A percentile compares a stretch with the other conserved stretches of the same genome.
Conservation (phyloP, 805 yeast genomes). For the Saccharomycopsis babjevae region DNA sequence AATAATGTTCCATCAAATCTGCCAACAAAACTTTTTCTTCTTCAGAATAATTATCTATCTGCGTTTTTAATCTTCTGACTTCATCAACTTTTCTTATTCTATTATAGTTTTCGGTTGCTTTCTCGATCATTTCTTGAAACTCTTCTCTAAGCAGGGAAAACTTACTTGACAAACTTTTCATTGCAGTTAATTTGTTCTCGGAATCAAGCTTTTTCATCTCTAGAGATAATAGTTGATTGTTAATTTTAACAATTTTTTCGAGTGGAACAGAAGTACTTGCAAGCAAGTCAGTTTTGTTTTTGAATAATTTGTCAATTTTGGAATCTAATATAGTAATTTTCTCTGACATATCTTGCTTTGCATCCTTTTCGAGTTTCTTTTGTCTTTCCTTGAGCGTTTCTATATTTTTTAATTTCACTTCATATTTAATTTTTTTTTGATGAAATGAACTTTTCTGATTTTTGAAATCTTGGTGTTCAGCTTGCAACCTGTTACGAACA, state of each 20-base stretch:
- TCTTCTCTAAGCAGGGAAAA: slow-evolving; percentile 25
- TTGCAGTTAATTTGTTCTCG: slow-evolving; percentile 28
- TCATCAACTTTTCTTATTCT: slow-evolving; percentile 21
- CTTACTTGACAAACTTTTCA: slow-evolving; percentile 24
- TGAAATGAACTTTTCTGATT: background rate
- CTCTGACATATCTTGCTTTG: slow-evolving; percentile 32
- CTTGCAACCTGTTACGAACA: background rate
- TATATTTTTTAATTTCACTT: slow-evolving; percentile 17
- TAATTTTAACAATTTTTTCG: slow-evolving; percentile 21
- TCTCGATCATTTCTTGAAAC: slow-evolving; percentile 22
- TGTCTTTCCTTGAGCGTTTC: slow-evolving; percentile 20
- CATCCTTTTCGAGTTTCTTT: slow-evolving; percentile 28
- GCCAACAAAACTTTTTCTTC: slow-evolving; percentile 32
- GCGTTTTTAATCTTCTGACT: slow-evolving; percentile 22
- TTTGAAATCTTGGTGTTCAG: background rate
- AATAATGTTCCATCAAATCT: slow-evolving; percentile 32
- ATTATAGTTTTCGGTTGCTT: slow-evolving; percentile 24
- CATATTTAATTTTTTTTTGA: background rate
- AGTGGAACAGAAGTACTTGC: slow-evolving; percentile 14
- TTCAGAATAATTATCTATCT: slow-evolving; percentile 28
- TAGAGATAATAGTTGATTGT: slow-evolving; percentile 22
- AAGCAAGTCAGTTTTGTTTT: slow-evolving; percentile 22
- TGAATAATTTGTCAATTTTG: slow-evolving; percentile 21
- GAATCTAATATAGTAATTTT: slow-evolving; percentile 29
- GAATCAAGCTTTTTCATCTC: slow-evolving; percentile 30